Base-by-base conservation (phyloP, 352 stramenopile genomes). In the Blastocystis sp. region DNA sequence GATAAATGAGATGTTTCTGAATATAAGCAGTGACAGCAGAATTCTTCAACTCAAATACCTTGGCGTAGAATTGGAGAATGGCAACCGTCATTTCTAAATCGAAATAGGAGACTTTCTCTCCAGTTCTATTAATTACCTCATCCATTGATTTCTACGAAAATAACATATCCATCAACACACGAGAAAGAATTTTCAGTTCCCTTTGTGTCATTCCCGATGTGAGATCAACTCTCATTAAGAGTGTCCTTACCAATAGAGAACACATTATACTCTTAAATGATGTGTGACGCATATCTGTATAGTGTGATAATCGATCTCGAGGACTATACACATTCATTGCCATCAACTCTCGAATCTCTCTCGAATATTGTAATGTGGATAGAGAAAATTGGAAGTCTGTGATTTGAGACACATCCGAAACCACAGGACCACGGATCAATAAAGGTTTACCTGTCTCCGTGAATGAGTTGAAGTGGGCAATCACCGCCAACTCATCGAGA, bases 1-100 rank as follows among this genome's bases (percentile, higher is more conserved):
- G 30, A 69, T 84, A 84, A 53, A 66, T 24, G 42, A 68, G 27
- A 44, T 84, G 73, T 42, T 84, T 66, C 33, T 68, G n/a, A 54
- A 84, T 57, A 27, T 68, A 84, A 7, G 30, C 73, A 3, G 68
- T 60, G 7, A 84, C 73, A 17, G 17, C 22, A 19, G 33, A 37
- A 33, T 66, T 33, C 19, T 68, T 22, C 17, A 37, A 35, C 2
- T 84, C 73, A 13, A n/a, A n/a, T 19, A 84, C 33, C 15, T n/a
- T 6, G 22, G 27, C 19, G 33, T 66, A 84, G n/a, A 68, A 62
- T 27, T 60, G 51, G 24, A 84, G 30, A 33, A 84, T 84, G 0
- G 51, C 17, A 11, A 68, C 40, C 27, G 59, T 56, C 73, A 56
- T 48, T 24, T 84, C 73, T 27, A 84, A 57, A 33, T 84, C 44